Conservation (phyloP, 2,329 filamentous ascomycete species). For the Cercospora zeina region DNA sequence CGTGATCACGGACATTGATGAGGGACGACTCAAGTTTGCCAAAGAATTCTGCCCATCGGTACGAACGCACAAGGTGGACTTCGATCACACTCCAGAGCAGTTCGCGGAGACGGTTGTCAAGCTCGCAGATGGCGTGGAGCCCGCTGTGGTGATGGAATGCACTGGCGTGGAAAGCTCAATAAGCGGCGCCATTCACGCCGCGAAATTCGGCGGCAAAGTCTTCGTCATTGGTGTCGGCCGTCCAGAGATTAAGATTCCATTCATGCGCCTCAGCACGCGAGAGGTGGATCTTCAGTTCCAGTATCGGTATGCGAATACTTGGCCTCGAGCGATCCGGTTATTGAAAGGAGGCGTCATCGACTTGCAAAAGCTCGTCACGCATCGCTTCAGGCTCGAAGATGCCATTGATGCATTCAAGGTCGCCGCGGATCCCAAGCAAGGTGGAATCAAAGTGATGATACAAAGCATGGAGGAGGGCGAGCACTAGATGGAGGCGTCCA, state of each 20-base stretch:
- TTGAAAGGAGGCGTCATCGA: conserved; percentile 82
- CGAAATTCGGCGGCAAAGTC: conserved; percentile 94
- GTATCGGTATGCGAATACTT: conserved; percentile 94
- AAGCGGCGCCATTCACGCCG: conserved; percentile 79
- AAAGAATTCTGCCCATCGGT: conserved; percentile 78
- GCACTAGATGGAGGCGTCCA: conserved; percentile 22
- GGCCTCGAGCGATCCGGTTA: conserved; percentile 88
- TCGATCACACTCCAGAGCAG: conserved; percentile 64
- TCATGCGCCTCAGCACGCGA: conserved; percentile 86
- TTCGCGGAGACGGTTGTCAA: conserved; percentile 68
- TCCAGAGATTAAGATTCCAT: conserved; percentile 92
- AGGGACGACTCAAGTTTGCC: conserved; percentile 79
- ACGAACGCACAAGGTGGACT: conserved; percentile 75
- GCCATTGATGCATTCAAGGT: conserved; percentile 87
- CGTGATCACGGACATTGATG: conserved; percentile 92
- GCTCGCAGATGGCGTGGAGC: conserved; percentile 75
- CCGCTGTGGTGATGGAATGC: conserved; percentile 82
- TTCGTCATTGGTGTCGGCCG: conserved; percentile 95
- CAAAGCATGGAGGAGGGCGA: conserved; percentile 59
- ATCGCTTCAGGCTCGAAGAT: conserved; percentile 82
- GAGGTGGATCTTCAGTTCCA: conserved; percentile 96
- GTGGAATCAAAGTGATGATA: conserved; percentile 97
- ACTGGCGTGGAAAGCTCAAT: conserved; percentile 93
- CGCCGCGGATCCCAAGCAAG: conserved; percentile 81
- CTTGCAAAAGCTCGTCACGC: conserved; percentile 79